A percentile compares a stretch with the other conserved stretches of the same genome.
Conservation (phyloP, 2,329 filamentous ascomycete species). For the Cladosporium sp. region DNA sequence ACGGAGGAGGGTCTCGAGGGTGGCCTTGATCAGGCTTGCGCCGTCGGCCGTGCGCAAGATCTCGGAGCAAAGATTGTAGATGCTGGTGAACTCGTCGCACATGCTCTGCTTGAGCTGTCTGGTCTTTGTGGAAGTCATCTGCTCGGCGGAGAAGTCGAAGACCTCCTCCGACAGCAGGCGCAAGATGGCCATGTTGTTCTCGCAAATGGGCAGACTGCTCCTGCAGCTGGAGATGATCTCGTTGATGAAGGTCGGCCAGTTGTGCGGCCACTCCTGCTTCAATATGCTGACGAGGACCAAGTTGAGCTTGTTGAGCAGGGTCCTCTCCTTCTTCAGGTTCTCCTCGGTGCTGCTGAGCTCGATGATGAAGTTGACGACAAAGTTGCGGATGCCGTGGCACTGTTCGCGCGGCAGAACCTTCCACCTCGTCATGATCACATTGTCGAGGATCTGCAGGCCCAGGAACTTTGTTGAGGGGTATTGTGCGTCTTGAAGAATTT, state of each 20-base stretch:
- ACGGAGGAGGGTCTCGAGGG: constrained; percentile 86
- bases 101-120: constrained; percentile 96
- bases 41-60: constrained; percentile 88
- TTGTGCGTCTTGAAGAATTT: constrained; percentile 88
- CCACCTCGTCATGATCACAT: constrained; percentile 98
- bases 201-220: constrained; percentile 92
- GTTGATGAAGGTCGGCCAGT: constrained; percentile 99
- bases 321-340: constrained; percentile 75
- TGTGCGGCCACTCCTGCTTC: constrained; percentile 99
- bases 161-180: constrained; percentile 95
- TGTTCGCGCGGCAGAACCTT: constrained; percentile 95
- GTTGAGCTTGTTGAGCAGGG: constrained; percentile 96
- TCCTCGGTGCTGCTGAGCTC: constrained; percentile 89
- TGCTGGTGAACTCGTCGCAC: constrained; percentile 97
- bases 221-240: constrained; percentile 97
- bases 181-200: constrained; percentile 99
- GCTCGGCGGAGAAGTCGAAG: constrained; percentile 97
- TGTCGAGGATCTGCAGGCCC: constrained; percentile 92
- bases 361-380: constrained; percentile 98
- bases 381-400: constrained; percentile 97
- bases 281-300: constrained; percentile 94
- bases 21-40: constrained; percentile 88
- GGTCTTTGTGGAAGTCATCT: constrained; percentile 98
- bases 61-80: constrained; percentile 96
- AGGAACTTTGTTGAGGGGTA: constrained; percentile 98